Evolutionary conservation across 352 stramenopile genomes (phyloP).

Genomic region (Pseudoperonospora humuli): DNA sequence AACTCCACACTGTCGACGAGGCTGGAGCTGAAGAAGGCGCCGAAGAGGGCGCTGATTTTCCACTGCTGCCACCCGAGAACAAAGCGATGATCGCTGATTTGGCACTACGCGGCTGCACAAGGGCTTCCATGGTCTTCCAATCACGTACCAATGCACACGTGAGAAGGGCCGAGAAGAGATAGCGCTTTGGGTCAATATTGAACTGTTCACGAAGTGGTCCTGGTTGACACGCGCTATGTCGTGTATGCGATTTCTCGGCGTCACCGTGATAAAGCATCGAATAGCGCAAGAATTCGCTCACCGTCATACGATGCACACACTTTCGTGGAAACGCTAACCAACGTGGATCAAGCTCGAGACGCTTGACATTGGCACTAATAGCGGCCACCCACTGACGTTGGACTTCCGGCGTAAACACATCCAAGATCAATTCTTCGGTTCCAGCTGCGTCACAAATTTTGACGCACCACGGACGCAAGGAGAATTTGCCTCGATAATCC

Average conservation of each 20-base stretch:
- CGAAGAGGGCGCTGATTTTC: constrained; percentile 4
- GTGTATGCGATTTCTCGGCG: constrained; percentile 11
- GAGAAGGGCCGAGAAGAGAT: constrained; percentile 43
- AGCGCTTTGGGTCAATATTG: constrained; percentile 41
- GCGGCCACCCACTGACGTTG: constrained; percentile 58
- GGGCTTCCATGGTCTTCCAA: constrained; percentile 45
- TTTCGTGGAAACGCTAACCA: constrained; percentile 50
- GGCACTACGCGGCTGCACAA: constrained; percentile 32
- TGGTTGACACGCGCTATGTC: constrained; percentile 20
- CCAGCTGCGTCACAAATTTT: constrained; percentile 40
- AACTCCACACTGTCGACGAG: constrained; percentile 19
- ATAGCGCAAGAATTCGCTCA: constrained; percentile 55
- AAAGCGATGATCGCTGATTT: constrained; percentile 32
- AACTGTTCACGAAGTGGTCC: constrained; percentile 35
- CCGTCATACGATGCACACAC: constrained; percentile 44
- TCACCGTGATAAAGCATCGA: constrained; percentile 54
- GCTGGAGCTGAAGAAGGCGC: constrained; percentile 8
- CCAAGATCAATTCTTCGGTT: constrained; percentile 48
- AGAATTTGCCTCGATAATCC: constrained; percentile 64
- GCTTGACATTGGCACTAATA: constrained; percentile 56
- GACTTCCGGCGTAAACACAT: constrained; percentile 43
- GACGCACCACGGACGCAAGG: constrained; percentile 50
- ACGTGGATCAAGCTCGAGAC: constrained; percentile 41
- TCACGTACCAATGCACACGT: constrained; percentile 36
- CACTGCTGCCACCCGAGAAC: constrained; percentile 16